Percentiles rank a stretch among this genome's conserved stretches.
Evolutionary conservation across 2,329 filamentous ascomycete genomes (phyloP).

Genomic region (Boeremia exigua): DNA sequence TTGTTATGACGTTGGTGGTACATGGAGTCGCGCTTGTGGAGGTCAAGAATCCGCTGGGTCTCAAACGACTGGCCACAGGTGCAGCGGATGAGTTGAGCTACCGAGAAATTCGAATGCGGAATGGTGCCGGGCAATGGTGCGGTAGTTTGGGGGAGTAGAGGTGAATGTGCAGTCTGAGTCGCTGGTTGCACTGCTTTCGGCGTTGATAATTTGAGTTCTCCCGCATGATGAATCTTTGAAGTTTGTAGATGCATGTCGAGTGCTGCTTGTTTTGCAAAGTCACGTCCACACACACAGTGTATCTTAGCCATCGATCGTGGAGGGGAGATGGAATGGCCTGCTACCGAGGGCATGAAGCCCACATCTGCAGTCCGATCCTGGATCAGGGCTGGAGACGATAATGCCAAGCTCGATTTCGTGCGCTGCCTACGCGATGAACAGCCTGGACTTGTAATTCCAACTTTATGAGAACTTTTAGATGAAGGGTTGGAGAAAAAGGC

Average conservation of each 20-base stretch:
- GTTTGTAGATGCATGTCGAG: not conserved
- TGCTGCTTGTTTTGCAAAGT: not conserved
- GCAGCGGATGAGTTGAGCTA: not conserved
- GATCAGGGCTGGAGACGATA: not conserved
- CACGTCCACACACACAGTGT: not conserved
- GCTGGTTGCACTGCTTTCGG: not conserved
- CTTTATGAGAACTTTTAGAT: not conserved
- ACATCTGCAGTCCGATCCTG: not conserved
- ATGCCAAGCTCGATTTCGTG: not conserved
- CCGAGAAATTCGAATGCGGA: not conserved
- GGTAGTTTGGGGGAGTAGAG: not conserved
- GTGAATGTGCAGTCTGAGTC: not conserved
- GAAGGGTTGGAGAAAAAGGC: not conserved
- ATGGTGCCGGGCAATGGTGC: not conserved
- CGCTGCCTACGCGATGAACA: not conserved
- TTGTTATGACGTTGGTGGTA: not conserved
- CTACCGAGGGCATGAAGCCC: not conserved
- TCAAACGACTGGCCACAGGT: not conserved
- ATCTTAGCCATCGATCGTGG: not conserved
- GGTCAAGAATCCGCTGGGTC: not conserved
- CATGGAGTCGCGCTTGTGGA: not conserved
- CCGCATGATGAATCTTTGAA: not conserved
- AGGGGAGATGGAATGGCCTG: not conserved
- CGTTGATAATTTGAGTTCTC: not conserved
- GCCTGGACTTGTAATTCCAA: not conserved